Evolutionary conservation across 1,284 basidiomycete genomes (phyloP).

Genomic region (Moesziomyces globuligerus): DNA sequence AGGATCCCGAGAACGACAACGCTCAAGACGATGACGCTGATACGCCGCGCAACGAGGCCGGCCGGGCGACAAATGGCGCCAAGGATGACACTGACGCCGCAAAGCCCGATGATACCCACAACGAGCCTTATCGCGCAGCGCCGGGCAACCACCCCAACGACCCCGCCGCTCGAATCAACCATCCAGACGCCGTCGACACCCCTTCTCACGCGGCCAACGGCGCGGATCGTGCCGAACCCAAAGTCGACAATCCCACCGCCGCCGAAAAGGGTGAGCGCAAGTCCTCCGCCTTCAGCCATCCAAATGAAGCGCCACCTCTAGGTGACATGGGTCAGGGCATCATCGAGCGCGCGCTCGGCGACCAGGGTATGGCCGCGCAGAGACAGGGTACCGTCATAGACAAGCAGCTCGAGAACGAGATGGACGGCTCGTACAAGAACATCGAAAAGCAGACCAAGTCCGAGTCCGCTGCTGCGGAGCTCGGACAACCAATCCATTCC

Average conservation of each 20-base stretch:
- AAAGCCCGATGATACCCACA: not conserved
- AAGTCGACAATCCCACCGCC: not conserved
- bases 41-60: not conserved
- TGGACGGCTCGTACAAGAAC: constrained; percentile 38
- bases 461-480: constrained; percentile 22
- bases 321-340: constrained; percentile 44
- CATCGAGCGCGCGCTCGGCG: constrained; percentile 46
- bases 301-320: not conserved
- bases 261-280: not conserved
- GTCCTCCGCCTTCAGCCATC: constrained; percentile 5
- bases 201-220: not conserved
- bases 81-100: not conserved
- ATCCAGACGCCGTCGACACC: constrained; percentile 34
- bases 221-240: not conserved
- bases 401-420: constrained; percentile 38
- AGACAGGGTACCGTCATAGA: constrained; percentile 38
- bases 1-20: constrained; percentile 3
- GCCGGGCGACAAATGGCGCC: not conserved
- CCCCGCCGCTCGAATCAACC: constrained; percentile 40
- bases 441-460: constrained; percentile 28
- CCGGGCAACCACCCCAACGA: constrained; percentile 52
- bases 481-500: constrained; percentile 33
- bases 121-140: constrained; percentile 24
- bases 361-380: constrained; percentile 34
- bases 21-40: not conserved